Conservation (phyloP, 495 filamentous ascomycete genomes). For the Neurospora hispaniola region DNA sequence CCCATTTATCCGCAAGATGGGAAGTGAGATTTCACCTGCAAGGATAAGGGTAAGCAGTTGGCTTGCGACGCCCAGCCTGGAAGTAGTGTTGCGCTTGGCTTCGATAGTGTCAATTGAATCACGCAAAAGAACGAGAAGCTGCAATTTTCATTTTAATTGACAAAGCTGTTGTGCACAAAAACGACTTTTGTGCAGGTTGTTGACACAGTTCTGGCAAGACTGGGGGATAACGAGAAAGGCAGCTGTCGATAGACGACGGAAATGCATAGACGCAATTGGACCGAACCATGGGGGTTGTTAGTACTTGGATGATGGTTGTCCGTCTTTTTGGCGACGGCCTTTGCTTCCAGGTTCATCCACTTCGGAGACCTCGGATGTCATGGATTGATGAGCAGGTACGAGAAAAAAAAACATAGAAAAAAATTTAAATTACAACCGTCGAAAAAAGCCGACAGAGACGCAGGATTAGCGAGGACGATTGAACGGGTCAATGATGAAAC, state of each 20-base stretch:
- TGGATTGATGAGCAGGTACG: neutral
- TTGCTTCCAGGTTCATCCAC: neutral
- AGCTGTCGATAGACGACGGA: neutral
- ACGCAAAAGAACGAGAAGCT: neutral
- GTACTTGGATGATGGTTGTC: neutral
- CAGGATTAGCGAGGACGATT: neutral
- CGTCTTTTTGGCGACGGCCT: neutral
- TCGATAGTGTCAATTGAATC: neutral
- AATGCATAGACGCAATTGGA: neutral
- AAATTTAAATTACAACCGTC: neutral
- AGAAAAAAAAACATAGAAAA: neutral
- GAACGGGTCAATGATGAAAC: neutral
- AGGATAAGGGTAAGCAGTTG: neutral
- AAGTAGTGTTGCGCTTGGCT: neutral
- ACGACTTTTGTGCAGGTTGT: neutral
- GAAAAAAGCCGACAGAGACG: conserved; percentile 10
- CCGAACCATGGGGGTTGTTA: neutral
- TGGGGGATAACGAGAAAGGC: neutral
- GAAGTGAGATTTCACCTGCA: neutral
- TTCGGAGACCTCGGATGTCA: neutral
- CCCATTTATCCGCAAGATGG: neutral
- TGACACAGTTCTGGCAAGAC: neutral
- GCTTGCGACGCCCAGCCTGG: neutral
- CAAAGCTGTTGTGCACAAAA: neutral
- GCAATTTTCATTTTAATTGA: neutral